Evolutionary conservation across 139 green algal species (phyloP).

Genomic region (Yamagishiella unicocca): DNA sequence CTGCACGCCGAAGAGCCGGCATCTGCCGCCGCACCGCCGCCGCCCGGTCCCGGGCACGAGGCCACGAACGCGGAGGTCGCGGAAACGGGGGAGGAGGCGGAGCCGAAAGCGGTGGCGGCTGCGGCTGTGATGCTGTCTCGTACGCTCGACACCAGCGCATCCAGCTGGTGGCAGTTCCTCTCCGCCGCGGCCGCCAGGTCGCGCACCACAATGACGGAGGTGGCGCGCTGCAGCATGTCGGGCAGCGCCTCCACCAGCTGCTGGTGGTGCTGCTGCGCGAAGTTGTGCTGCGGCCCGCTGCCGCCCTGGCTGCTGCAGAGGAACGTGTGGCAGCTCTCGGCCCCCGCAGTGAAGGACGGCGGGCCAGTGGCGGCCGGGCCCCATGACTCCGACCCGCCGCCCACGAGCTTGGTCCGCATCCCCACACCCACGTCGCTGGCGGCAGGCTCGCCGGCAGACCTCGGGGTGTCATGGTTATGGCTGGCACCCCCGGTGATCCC

Average conservation of each 20-base stretch:
- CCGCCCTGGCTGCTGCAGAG: not conserved
- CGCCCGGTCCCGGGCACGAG: too few relatives aligned
- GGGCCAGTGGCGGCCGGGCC: too few relatives aligned
- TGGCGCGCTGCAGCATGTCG: not conserved
- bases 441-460: too few relatives aligned
- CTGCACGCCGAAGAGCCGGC: too few relatives aligned
- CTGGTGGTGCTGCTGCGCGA: not conserved
- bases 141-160: slow-evolving; percentile 1
- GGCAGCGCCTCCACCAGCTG: not conserved
- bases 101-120: not conserved
- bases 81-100: not conserved
- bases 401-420: too few relatives aligned
- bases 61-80: not conserved
- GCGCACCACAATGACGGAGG: not conserved
- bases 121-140: not conserved
- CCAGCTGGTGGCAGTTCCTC: not conserved
- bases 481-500: too few relatives aligned
- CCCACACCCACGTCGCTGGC: too few relatives aligned
- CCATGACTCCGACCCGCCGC: too few relatives aligned
- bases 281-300: not conserved
- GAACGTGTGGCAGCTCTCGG: not conserved
- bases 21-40: too few relatives aligned
- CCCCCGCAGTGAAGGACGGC: not conserved
- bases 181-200: not conserved
- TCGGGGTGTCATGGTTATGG: too few relatives aligned